A percentile compares a stretch with the other conserved stretches of the same genome.
These are phyloP conservation scores for Solanum sitiens DNA, from an alignment of 257 asterid species.

Conservation along the genomic window DNA sequence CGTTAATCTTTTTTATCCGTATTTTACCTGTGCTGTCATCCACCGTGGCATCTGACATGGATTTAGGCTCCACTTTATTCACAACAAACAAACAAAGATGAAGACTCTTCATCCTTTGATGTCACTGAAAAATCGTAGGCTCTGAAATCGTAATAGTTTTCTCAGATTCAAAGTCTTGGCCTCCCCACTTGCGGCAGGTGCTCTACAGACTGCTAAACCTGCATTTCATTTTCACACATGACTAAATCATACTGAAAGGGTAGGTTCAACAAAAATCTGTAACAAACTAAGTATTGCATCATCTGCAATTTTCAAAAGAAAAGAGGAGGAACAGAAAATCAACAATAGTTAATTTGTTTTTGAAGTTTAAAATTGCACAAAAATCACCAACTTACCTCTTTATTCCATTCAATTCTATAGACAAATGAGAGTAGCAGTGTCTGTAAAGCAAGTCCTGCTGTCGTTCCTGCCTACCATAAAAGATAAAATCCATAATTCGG, in stretches of 20 bases:
- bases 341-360: too few relatives aligned
- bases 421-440: slow-evolving; percentile 37
- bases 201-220: slow-evolving; percentile 53
- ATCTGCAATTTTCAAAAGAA: too few relatives aligned
- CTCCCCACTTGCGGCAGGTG: slow-evolving; percentile 63
- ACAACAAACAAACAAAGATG: too few relatives aligned
- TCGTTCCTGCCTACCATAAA: slow-evolving; percentile 76
- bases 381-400: slow-evolving; percentile 29
- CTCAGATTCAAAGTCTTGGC: slow-evolving; percentile 10
- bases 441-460: slow-evolving; percentile 51
- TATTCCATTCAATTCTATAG: slow-evolving; percentile 53
- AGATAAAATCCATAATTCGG: too few relatives aligned
- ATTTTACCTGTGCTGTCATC: too few relatives aligned
- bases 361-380: too few relatives aligned
- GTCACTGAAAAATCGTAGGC: not conserved
- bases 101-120: too few relatives aligned
- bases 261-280: not conserved
- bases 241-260: not conserved
- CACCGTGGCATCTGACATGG: too few relatives aligned
- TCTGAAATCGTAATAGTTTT: not conserved
- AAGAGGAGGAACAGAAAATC: too few relatives aligned
- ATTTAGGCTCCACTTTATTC: too few relatives aligned
- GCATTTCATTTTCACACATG: not conserved
- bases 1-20: too few relatives aligned
- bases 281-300: not conserved